phyloP scores from a whole-genome alignment of 192 early-diverging fungal species.

The Podila verticillata region DNA sequence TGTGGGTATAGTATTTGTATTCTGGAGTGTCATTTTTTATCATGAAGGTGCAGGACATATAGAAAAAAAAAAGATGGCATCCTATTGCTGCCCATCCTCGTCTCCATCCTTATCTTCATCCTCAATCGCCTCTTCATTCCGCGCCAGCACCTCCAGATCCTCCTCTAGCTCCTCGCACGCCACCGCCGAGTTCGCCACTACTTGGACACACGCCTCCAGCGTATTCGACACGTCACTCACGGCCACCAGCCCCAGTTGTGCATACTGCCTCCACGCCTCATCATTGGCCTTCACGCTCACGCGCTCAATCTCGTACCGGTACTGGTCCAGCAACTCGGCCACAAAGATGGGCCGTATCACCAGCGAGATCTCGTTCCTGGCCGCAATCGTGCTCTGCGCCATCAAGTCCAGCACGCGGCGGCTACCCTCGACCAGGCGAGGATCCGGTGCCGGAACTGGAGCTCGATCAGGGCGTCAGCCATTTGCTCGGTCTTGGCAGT shows the following conservation, averaged over 20 bases:
- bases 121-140: slow-evolving; percentile 5
- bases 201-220: slow-evolving; percentile 33
- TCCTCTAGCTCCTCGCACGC: slow-evolving; percentile 27
- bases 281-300: neutral
- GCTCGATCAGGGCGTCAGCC: neutral
- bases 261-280: slow-evolving; percentile 8
- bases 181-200: slow-evolving; percentile 16
- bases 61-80: too few species aligned
- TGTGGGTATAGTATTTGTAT: too few species aligned
- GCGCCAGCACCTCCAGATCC: slow-evolving; percentile 9
- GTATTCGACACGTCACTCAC: slow-evolving; percentile 19
- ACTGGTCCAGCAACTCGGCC: slow-evolving; percentile 18
- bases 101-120: slow-evolving; percentile 8
- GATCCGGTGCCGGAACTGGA: slow-evolving; percentile 17
- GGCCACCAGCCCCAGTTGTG: slow-evolving; percentile 1
- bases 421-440: neutral
- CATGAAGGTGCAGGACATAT: too few species aligned
- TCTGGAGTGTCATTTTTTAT: too few species aligned
- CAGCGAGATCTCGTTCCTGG: slow-evolving; percentile 21
- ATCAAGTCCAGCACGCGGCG: slow-evolving; percentile 24
- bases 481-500: neutral
- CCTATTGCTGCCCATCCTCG: neutral
- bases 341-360: slow-evolving; percentile 25
- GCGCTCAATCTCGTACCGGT: slow-evolving; percentile 15
- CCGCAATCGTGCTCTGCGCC: slow-evolving; percentile 16